Evolutionary conservation across 768 basidiomycete species (phyloP), one percentile per base, ranked within the genome.

Genomic region (Daedaleopsis nitida): DNA sequence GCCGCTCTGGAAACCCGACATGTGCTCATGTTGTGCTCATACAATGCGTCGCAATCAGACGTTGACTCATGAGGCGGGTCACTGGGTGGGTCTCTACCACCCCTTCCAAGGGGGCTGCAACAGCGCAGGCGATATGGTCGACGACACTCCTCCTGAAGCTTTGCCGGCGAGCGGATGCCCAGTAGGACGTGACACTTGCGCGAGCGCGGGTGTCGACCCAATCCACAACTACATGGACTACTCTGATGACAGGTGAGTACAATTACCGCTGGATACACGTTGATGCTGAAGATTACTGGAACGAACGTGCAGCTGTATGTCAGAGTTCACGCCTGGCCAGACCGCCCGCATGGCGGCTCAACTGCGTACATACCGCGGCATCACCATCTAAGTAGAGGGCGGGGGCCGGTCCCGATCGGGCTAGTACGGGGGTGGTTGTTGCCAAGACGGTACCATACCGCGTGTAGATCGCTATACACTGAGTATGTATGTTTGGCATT

Each of bases 1-100:
- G 47, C 14, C 7, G 19, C 11, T 13, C 7, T 14, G 19, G 57
- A 42, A 37, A 27, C 6, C 32, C 16, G 32, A 10, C 11, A 5
- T 34, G 16, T 37, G 50, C 50, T 52, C 16, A 56, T 19, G 39
- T 16, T 34, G 16, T 37, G 50, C 50, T 52, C 16, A 56, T 19
- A 27, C 21, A 13, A 17, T 5, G 17, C 10, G 34, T 24, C 39
- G 17, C 39, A 12, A 42, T 10, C 63, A 80, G 70, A 86, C 81
- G 48, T 65, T 81, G 62, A 82, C 79, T 11, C 85, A 86, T 66
- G 85, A 86, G 69, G 79, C 77, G 52, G 83, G 84, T n/a, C 83
- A 85, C 73, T 86, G 84, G 83, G 73, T 83, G 58, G 83, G 84
- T 23, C 76, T 84, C 23, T 84, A 78, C 72, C 83, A 85, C 72